Percentiles rank a stretch among this genome's conserved stretches.
Evolutionary conservation across 2,329 filamentous ascomycete genomes (phyloP).

Genomic region (Gremmenia infestans): DNA sequence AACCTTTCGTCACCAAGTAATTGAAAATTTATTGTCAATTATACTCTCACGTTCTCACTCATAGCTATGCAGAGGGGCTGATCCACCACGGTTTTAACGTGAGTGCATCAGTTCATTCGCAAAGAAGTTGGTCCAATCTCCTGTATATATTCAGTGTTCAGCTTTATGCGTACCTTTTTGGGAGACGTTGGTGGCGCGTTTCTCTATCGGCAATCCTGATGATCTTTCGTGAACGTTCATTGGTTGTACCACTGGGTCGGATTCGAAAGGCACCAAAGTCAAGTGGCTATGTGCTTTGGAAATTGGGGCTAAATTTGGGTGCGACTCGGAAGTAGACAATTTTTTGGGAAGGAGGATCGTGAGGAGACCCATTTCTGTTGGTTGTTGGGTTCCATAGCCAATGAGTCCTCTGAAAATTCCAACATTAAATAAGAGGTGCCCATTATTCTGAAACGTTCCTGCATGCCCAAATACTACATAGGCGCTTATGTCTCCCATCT

Average conservation of each 20-base stretch:
- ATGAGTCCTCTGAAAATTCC: not conserved
- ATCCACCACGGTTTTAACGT: too few relatives aligned
- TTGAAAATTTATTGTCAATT: too few relatives aligned
- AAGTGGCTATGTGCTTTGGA: not conserved
- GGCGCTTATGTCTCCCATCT: not conserved
- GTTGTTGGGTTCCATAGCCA: not conserved
- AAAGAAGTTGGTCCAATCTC: not conserved
- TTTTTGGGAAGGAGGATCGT: too few relatives aligned
- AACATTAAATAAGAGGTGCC: not conserved
- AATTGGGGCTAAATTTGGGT: not conserved
- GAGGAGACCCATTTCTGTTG: not conserved
- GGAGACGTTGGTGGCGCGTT: not conserved
- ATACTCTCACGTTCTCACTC: too few relatives aligned
- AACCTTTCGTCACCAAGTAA: too few relatives aligned
- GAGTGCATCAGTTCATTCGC: too few relatives aligned
- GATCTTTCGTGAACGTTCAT: not conserved
- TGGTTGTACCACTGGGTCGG: not conserved
- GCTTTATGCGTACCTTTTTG: not conserved
- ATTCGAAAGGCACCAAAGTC: not conserved
- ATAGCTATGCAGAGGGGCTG: too few relatives aligned
- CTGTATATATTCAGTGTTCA: not conserved
- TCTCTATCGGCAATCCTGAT: not conserved
- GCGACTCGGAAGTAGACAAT: not conserved
- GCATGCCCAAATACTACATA: not conserved
- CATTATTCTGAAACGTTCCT: slow-evolving; percentile 1